These are phyloP conservation scores for Tulasnella sp. DNA, from an alignment of 768 basidiomycete genomes.

Conservation along the genomic window DNA sequence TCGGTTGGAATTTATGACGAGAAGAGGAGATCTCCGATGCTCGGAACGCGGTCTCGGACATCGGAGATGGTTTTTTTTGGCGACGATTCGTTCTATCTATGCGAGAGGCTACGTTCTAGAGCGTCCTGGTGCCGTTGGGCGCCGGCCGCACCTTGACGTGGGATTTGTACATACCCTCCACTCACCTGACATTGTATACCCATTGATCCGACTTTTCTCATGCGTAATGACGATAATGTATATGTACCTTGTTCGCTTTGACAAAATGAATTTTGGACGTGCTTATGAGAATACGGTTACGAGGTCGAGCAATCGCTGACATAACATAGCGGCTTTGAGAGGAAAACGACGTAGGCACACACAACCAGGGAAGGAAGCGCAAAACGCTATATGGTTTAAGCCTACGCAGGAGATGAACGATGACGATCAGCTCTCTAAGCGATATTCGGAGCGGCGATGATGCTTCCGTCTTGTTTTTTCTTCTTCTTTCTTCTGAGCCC, in stretches of 20 bases:
- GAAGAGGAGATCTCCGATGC: background rate
- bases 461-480: too few species aligned
- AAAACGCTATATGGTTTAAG: too few species aligned
- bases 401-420: background rate
- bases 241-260: background rate
- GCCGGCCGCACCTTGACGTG: background rate
- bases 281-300: too few species aligned
- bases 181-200: background rate
- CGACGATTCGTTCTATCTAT: background rate
- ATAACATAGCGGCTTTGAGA: background rate
- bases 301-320: too few species aligned
- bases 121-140: background rate
- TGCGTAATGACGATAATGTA: background rate
- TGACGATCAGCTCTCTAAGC: background rate
- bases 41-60: background rate
- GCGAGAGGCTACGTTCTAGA: background rate
- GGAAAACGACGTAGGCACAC: background rate
- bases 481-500: background rate
- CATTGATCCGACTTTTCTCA: background rate
- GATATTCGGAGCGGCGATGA: conserved; percentile 1
- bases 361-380: too few species aligned
- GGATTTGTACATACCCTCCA: background rate
- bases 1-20: background rate
- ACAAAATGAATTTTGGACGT: background rate
- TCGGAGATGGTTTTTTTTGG: background rate